phyloP scores from a whole-genome alignment of 768 basidiomycete species.

The Cantharellus cinnabarinus region DNA sequence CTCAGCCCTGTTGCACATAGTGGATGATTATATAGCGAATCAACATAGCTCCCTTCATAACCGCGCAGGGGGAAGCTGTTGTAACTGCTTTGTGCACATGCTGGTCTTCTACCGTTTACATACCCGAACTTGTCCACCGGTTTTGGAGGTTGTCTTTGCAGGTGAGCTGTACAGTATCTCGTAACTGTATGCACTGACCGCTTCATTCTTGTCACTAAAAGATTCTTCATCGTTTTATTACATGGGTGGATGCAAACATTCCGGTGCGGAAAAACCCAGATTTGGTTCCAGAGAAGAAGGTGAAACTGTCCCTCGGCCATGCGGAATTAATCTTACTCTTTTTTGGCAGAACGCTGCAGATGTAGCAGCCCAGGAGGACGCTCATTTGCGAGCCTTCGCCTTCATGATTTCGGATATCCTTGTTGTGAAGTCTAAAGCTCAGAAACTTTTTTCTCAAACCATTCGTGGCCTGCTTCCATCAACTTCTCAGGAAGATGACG shows the following conservation, averaged over 20 bases:
- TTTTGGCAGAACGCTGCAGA: constrained; percentile 10
- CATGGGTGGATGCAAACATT: constrained; percentile 49
- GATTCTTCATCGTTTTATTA: constrained; percentile 62
- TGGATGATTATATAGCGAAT: not conserved
- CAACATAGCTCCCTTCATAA: not conserved
- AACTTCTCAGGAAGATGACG: not conserved
- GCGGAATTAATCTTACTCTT: not conserved
- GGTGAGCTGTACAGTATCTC: constrained; percentile 23
- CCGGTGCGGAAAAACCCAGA: constrained; percentile 21
- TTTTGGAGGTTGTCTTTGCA: constrained; percentile 90
- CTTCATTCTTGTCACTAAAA: constrained; percentile 13
- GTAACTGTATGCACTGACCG: not conserved
- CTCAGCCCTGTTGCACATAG: not conserved
- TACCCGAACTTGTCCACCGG: constrained; percentile 58
- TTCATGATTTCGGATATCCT: constrained; percentile 50
- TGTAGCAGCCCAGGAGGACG: constrained; percentile 20
- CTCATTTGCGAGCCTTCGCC: constrained; percentile 21
- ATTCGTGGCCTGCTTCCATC: constrained; percentile 38
- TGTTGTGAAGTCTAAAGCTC: constrained; percentile 30
- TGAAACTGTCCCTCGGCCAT: not conserved
- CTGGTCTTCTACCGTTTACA: constrained; percentile 74
- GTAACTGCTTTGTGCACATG: constrained; percentile 23
- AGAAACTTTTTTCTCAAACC: constrained; percentile 46
- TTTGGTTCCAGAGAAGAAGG: not conserved
- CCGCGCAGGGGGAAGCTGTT: not conserved